Base-by-base conservation (phyloP, 805 yeast species). In the Candida boleticola region DNA sequence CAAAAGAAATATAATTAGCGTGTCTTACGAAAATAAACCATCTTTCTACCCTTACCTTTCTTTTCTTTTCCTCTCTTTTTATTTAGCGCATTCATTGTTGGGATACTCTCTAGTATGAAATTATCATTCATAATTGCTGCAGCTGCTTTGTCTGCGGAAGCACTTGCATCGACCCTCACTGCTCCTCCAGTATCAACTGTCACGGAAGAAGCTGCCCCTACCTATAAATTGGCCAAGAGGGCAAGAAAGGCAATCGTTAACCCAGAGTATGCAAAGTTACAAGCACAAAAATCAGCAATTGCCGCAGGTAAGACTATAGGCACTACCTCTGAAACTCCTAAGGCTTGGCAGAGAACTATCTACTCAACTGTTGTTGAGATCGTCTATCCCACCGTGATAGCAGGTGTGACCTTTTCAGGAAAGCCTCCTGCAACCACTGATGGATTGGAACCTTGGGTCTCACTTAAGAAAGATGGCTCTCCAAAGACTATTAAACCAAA, bases 401-500 rank as follows among this genome's bases (percentile, higher is more conserved):
- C 73, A 11, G 83, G 83, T 16, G 77, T 82, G 46, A 80, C 86
- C 0, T 76, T 82, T 57, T 70, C 76, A 42, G 80, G 81, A 21
- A 82, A 83, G 47, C 88, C 92, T 0, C 89, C 95, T 2, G 68
- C 70, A 0, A 83, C 83, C 34, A 77, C 88, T 4, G 71, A 82
- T 50, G 83, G 85, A 7, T 74, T 88, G 48, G 81, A 80, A 45
- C 89, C 88, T 6, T 89, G 97, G 97, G 69, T 89, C 30, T 77
- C 88, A 2, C 69, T 89, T 55, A 76, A 88, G 44, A 81, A 83
- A 48, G 79, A 83, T 46, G 97, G 96, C 14, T 61, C 73, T 7
- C 95, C 96, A 41, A 82, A 83, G 58, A 88, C 96, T 0, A 78
- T 89, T 37, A 72, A 66, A 31, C 97, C 97, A 3, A 75, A 86